Evolutionary conservation across 1,139 yeast genomes (phyloP), one percentile per base, ranked within the genome.

Genomic region (Zygotorulaspora mrakii): DNA sequence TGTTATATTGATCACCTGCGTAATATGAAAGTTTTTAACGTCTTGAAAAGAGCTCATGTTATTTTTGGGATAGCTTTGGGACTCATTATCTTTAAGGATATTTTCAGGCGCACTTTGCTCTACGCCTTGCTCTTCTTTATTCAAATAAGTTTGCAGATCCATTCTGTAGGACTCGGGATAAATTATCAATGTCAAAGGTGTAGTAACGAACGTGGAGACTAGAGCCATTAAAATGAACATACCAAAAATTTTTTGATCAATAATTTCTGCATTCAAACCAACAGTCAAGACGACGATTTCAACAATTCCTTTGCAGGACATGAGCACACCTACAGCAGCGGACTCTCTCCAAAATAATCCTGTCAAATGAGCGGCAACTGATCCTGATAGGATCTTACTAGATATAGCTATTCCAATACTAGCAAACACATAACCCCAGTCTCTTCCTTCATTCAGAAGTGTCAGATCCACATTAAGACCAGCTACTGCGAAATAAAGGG

Each of bases 271-370:
- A 47, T 76, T 77, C 43, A 82, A 69, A 40, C 94, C 94, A 33
- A 82, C 78, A 34, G 77, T 79, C 47, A 84, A 69, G 17, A 83
- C 94, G 35, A 84, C 89, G 55, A 84, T 78, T 62, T 82, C 89
- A 22, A 82, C 89, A 49, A 82, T 82, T 63, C 94, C 94, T 61
- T 84, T 84, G 70, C 94, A 84, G 8, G 89, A 82, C 91, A 84
- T 83, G 51, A 84, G 70, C n/a, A 82, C 74, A 39, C 94, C 94
- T 24, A 82, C 89, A 1, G 88, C 72, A 24, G 79, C 61, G 2
- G 87, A 76, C 57, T 83, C 91, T 54, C 87, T 73, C 82, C 83
- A 79, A 35, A 70, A 68, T 36, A 83, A 64, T 2, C 82, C 83
- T 56, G 73, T 73, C 27, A 76, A 50, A 50, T 71, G 77, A 1